phyloP scores from a whole-genome alignment of 192 early-diverging fungal genomes.

The Mortierella alpina region DNA sequence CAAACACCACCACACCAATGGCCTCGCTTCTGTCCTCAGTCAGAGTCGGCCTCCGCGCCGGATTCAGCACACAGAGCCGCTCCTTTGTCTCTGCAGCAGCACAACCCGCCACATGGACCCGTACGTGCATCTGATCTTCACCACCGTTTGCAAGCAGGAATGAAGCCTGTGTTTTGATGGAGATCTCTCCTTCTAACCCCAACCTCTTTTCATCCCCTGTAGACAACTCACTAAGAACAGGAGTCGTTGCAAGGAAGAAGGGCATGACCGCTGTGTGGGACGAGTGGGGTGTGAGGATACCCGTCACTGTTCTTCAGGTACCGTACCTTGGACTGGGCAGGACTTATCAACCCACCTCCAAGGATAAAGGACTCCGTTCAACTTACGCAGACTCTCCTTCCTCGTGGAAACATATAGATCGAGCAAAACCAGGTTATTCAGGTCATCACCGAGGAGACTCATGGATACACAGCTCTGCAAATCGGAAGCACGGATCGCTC shows the following conservation, averaged over 20 bases:
- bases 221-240: conserved; percentile 72
- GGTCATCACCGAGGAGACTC: conserved; percentile 61
- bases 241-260: conserved; percentile 89
- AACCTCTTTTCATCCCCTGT: neutral
- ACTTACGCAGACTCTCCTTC: neutral
- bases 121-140: conserved; percentile 31
- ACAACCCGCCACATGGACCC: conserved; percentile 48
- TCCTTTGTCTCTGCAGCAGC: conserved; percentile 36
- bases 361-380: neutral
- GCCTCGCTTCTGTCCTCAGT: conserved; percentile 44
- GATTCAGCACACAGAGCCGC: conserved; percentile 27
- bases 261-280: conserved; percentile 97
- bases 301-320: conserved; percentile 91
- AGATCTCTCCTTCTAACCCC: neutral
- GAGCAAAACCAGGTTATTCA: conserved; percentile 77
- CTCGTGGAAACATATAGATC: conserved; percentile 56
- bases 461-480: conserved; percentile 72
- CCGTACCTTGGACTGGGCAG: neutral
- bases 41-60: conserved; percentile 41
- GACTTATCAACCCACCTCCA: neutral
- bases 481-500: conserved; percentile 72
- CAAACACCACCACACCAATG: conserved; percentile 20
- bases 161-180: neutral
- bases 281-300: conserved; percentile 91
- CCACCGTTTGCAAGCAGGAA: neutral